Percentiles rank a stretch among this genome's conserved stretches.
Conservation (phyloP, 2,329 filamentous ascomycete species). For the Teratosphaeria epicoccoides region DNA sequence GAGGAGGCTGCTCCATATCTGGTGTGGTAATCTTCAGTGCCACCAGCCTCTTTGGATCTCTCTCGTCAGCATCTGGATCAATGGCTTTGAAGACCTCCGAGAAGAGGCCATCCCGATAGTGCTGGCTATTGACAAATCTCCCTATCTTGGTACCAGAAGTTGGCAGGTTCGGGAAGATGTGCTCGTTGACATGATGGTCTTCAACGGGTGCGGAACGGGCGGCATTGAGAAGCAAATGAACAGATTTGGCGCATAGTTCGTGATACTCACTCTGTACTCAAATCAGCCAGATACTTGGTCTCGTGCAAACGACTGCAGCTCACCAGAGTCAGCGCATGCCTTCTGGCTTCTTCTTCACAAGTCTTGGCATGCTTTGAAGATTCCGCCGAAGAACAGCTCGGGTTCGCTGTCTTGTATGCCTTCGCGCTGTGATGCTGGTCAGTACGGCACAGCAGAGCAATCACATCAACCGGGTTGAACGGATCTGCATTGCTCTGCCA, state of each 20-base stretch:
- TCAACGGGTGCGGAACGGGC: constrained; percentile 21
- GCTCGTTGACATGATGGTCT: constrained; percentile 18
- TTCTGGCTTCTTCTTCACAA: constrained; percentile 55
- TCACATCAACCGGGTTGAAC: not conserved
- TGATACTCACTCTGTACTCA: constrained; percentile 46
- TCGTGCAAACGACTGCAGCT: constrained; percentile 15
- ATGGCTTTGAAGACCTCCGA: constrained; percentile 70
- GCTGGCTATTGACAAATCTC: constrained; percentile 45
- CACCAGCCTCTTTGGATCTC: constrained; percentile 28
- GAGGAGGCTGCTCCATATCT: constrained; percentile 62
- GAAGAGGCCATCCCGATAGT: constrained; percentile 59
- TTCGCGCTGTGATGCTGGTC: constrained; percentile 31
- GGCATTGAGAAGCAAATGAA: constrained; percentile 20
- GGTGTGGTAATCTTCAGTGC: constrained; percentile 83
- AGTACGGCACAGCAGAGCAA: constrained; percentile 1
- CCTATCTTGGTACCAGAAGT: constrained; percentile 38
- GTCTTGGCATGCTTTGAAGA: constrained; percentile 50
- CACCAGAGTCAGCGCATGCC: constrained; percentile 49
- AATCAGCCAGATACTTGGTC: constrained; percentile 14
- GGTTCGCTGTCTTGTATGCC: constrained; percentile 37
- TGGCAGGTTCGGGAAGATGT: constrained; percentile 24
- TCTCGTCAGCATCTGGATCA: constrained; percentile 21
- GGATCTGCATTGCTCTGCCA: not conserved
- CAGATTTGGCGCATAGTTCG: constrained; percentile 27
- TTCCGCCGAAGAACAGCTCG: constrained; percentile 35